Conservation (phyloP, 2,329 filamentous ascomycete species). For the Hypoxylon sp. region DNA sequence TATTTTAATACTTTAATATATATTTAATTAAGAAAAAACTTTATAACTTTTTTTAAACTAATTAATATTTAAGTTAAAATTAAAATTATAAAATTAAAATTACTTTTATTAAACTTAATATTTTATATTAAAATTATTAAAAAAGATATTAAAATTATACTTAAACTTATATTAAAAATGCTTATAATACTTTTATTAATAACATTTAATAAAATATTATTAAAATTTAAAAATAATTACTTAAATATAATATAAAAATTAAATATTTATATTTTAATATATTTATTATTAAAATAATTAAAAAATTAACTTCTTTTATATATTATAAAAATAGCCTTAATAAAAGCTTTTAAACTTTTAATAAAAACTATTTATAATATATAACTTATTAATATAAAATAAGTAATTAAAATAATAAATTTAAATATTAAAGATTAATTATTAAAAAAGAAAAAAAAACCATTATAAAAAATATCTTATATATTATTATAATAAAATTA, state of each 20-base stretch:
- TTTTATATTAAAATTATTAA: slow-evolving; percentile 6
- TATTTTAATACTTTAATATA: slow-evolving; percentile 17
- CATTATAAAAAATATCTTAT: slow-evolving; percentile 14
- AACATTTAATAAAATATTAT: slow-evolving; percentile 11
- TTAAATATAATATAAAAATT: background rate
- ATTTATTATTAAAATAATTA: slow-evolving; percentile 8
- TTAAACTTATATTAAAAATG: slow-evolving; percentile 12
- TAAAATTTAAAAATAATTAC: slow-evolving; percentile 2
- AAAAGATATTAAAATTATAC: background rate
- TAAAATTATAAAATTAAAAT: slow-evolving; percentile 4
- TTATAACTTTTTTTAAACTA: background rate
- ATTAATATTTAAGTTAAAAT: slow-evolving; percentile 14
- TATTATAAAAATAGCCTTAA: background rate
- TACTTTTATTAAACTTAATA: background rate
- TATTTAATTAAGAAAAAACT: slow-evolving; percentile 5
- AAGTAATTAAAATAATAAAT: slow-evolving; percentile 10
- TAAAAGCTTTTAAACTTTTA: too few relatives aligned
- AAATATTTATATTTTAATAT: slow-evolving; percentile 11
- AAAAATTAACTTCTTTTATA: slow-evolving; percentile 1
- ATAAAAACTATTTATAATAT: slow-evolving; percentile 3
- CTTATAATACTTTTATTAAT: slow-evolving; percentile 9
- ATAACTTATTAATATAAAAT: slow-evolving; percentile 10
- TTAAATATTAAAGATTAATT: slow-evolving; percentile 17
- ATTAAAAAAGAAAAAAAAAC: slow-evolving; percentile 12
- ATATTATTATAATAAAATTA: slow-evolving; percentile 5